Evolutionary conservation across 768 basidiomycete genomes (phyloP).

Genomic region (Leccinum barrowsii): DNA sequence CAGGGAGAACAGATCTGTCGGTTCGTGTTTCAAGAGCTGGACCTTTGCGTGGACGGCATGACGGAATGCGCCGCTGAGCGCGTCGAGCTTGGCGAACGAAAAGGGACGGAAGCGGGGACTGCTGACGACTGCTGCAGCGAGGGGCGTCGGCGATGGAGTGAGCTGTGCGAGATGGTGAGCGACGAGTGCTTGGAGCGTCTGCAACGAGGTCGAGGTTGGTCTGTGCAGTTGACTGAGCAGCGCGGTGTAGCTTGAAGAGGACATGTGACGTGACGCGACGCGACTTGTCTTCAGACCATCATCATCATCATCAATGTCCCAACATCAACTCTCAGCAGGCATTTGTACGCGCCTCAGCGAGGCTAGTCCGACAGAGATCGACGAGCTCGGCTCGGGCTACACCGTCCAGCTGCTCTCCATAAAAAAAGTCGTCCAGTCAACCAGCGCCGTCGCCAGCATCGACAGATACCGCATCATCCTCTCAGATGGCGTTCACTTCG

Average conservation of each 20-base stretch:
- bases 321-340: constrained; percentile 55
- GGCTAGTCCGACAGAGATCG: constrained; percentile 32
- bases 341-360: constrained; percentile 49
- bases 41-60: constrained; percentile 31
- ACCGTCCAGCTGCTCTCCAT: constrained; percentile 80
- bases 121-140: constrained; percentile 31
- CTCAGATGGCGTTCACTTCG: constrained; percentile 82
- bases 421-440: constrained; percentile 58
- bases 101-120: constrained; percentile 31
- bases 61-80: constrained; percentile 28
- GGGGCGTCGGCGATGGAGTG: constrained; percentile 29
- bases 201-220: constrained; percentile 14
- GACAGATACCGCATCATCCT: constrained; percentile 80
- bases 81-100: constrained; percentile 26
- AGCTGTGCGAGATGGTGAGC: constrained; percentile 28
- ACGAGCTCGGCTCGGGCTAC: constrained; percentile 33
- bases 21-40: constrained; percentile 24
- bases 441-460: constrained; percentile 31
- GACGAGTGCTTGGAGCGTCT: constrained; percentile 26
- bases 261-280: constrained; percentile 14
- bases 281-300: constrained; percentile 17
- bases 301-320: constrained; percentile 35
- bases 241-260: constrained; percentile 20
- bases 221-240: constrained; percentile 27
- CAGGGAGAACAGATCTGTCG: constrained; percentile 30